phyloP scores from a whole-genome alignment of 2,329 filamentous ascomycete genomes.

The Daldinia eschscholtzii region DNA sequence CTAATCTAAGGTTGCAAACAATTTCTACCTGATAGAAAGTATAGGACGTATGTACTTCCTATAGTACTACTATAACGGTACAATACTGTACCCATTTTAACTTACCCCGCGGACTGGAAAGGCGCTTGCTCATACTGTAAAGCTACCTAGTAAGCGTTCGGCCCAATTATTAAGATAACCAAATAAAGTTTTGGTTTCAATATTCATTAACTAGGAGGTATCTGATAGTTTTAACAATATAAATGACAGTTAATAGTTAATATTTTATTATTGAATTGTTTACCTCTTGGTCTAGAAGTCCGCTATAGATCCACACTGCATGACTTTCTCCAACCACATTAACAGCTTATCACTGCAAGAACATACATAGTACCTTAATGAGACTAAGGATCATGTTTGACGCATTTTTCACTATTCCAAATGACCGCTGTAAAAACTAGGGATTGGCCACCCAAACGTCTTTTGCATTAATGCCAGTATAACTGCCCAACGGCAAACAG shows the following conservation, averaged over 20 bases:
- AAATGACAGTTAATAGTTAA: no score
- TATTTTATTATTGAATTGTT: no score
- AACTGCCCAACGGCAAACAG: not conserved
- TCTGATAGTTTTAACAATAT: no score
- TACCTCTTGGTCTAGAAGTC: no score
- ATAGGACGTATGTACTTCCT: not conserved
- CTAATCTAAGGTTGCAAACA: no score
- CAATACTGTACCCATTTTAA: not conserved
- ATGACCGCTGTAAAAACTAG: not conserved
- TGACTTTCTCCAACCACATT: no score
- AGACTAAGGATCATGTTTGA: not conserved
- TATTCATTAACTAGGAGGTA: no score
- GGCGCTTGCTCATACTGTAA: not conserved
- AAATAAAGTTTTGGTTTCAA: no score
- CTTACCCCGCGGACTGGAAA: not conserved
- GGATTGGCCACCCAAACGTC: not conserved
- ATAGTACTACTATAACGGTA: not conserved
- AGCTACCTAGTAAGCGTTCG: not conserved
- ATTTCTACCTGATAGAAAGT: not conserved
- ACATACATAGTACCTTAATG: no score
- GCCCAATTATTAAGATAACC: no score
- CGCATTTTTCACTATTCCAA: not conserved
- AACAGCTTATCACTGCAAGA: no score
- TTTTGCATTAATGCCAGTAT: not conserved
- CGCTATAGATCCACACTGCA: no score